Percentiles rank a stretch among this genome's conserved stretches.
Conservation (phyloP, 2,329 filamentous ascomycete genomes). For the Tolypocladium cylindrosporum region DNA sequence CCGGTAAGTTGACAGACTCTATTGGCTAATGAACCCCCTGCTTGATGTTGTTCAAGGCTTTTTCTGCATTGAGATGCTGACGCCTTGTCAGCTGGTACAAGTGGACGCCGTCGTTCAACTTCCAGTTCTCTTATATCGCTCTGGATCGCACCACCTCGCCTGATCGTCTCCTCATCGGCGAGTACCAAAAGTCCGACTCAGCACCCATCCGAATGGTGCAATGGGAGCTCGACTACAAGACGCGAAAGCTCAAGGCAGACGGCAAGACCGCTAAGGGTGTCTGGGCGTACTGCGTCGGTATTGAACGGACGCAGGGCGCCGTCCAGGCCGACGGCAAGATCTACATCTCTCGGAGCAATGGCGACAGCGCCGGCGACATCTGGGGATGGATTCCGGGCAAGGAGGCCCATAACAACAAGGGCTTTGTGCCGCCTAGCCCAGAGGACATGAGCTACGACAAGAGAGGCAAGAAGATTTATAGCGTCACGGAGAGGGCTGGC, state of each 20-base stretch:
- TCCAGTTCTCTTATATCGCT: background rate
- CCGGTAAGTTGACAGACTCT: no score
- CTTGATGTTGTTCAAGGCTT: no score
- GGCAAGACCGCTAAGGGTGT: constrained; percentile 9
- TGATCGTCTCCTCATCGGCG: background rate
- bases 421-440: constrained; percentile 12
- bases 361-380: constrained; percentile 17
- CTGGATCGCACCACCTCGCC: background rate
- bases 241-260: no score
- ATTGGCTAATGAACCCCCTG: no score
- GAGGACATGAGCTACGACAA: constrained; percentile 17
- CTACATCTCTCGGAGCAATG: constrained; percentile 20
- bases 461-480: constrained; percentile 1
- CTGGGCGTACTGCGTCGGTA: constrained; percentile 21
- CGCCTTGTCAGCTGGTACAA: background rate
- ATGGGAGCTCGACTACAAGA: constrained; percentile 1
- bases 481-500: no score
- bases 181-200: background rate
- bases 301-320: constrained; percentile 22
- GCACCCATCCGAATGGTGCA: no score
- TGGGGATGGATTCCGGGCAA: constrained; percentile 20
- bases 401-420: constrained; percentile 6
- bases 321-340: constrained; percentile 15
- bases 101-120: background rate
- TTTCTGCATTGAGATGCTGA: no score